Conservation (phyloP, 345 rosid species). For the Citrus sp. region DNA sequence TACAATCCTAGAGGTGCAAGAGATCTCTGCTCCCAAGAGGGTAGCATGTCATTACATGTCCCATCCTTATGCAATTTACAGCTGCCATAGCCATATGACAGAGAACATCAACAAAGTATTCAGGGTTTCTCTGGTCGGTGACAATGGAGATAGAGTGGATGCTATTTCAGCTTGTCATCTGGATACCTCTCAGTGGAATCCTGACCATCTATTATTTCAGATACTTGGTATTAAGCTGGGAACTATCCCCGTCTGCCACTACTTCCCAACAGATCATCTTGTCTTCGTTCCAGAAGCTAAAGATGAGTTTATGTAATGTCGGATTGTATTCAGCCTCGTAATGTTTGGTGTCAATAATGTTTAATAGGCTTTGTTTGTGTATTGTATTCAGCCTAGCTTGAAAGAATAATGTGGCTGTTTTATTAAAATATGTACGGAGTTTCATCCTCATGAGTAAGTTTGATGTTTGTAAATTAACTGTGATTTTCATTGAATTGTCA, state of each 20-base stretch:
- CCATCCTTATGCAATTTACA: constrained; percentile 34
- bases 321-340: no score
- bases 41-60: constrained; percentile 44
- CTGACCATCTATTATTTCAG: constrained; percentile 30
- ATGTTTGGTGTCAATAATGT: no score
- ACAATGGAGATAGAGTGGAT: constrained; percentile 31
- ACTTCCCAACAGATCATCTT: constrained; percentile 37
- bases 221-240: constrained; percentile 37
- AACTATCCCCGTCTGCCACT: constrained; percentile 38
- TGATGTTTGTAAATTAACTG: no score
- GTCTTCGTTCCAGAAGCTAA: constrained; percentile 29
- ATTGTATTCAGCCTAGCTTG: no score
- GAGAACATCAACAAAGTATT: constrained; percentile 27
- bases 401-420: no score
- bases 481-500: no score
- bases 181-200: constrained; percentile 48
- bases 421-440: no score
- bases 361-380: no score
- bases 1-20: constrained; percentile 18
- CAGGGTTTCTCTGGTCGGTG: constrained; percentile 30
- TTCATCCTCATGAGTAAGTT: no score
- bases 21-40: constrained; percentile 26
- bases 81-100: constrained; percentile 38
- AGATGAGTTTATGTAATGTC: no score
- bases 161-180: constrained; percentile 47